Evolutionary conservation across 2,329 filamentous ascomycete species (phyloP).

Genomic region (Colletotrichum melonis): DNA sequence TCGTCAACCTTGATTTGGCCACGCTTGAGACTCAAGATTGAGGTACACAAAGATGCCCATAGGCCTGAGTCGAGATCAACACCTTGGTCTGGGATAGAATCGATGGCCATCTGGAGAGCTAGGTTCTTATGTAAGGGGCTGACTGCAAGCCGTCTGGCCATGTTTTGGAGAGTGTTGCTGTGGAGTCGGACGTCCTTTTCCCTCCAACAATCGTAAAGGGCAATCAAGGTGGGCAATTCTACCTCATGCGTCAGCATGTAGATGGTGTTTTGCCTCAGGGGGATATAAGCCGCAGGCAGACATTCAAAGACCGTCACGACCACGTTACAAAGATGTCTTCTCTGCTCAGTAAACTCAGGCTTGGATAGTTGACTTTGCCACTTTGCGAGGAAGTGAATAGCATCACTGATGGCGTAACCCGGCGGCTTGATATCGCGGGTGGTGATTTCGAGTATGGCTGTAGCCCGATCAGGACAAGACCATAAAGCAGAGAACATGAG

Average conservation of each 20-base stretch:
- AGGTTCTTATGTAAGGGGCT: conserved; percentile 50
- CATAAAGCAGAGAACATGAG: conserved; percentile 51
- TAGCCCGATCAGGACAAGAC: conserved; percentile 45
- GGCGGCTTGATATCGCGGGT: conserved; percentile 50
- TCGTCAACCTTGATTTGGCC: conserved; percentile 41
- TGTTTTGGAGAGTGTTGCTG: conserved; percentile 57
- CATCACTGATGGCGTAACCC: conserved; percentile 52
- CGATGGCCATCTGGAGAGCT: conserved; percentile 55
- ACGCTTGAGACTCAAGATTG: conserved; percentile 59
- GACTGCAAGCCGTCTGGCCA: conserved; percentile 58
- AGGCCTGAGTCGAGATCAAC: conserved; percentile 58
- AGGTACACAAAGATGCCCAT: conserved; percentile 67
- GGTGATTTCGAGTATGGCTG: conserved; percentile 50
- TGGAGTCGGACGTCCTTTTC: conserved; percentile 47
- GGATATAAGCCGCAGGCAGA: conserved; percentile 43
- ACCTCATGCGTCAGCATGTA: conserved; percentile 31
- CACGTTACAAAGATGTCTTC: conserved; percentile 39
- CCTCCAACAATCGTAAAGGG: conserved; percentile 49
- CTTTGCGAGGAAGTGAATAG: conserved; percentile 45
- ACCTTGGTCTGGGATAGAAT: conserved; percentile 48
- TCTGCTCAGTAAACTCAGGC: not conserved
- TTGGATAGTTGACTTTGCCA: conserved; percentile 17
- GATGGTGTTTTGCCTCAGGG: conserved; percentile 52
- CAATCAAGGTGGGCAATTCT: not conserved
- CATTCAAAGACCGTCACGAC: conserved; percentile 23